These are phyloP conservation scores for Bipolaris oryzae DNA, from an alignment of 2,329 filamentous ascomycete species.

Conservation along the genomic window DNA sequence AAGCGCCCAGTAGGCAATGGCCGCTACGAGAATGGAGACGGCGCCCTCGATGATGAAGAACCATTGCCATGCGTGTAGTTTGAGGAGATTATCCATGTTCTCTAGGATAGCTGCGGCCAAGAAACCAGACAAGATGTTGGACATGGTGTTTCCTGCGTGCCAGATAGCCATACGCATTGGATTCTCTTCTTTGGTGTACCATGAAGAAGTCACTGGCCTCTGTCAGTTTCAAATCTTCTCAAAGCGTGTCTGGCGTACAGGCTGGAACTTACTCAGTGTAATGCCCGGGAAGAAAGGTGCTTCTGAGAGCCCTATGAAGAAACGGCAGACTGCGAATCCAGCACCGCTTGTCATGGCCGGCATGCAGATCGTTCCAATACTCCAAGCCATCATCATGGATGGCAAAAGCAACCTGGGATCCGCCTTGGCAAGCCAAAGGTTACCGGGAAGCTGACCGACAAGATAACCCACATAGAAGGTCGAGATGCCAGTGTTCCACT, in stretches of 20 bases:
- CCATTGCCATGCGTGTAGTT: conserved; percentile 51
- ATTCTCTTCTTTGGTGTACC: conserved; percentile 56
- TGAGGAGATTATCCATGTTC: conserved; percentile 51
- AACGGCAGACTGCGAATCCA: conserved; percentile 47
- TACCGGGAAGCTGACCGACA: conserved; percentile 55
- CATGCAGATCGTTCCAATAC: conserved; percentile 55
- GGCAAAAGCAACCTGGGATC: conserved; percentile 48
- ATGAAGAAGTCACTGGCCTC: conserved; percentile 45
- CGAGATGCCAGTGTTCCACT: conserved; percentile 53
- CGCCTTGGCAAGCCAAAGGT: conserved; percentile 53
- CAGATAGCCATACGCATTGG: conserved; percentile 55
- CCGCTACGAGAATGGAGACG: conserved; percentile 52
- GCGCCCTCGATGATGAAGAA: conserved; percentile 62
- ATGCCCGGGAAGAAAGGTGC: conserved; percentile 49
- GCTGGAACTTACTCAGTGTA: conserved; percentile 42
- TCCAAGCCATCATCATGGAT: conserved; percentile 52
- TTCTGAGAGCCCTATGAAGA: conserved; percentile 48
- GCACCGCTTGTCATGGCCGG: conserved; percentile 45
- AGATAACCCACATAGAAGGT: conserved; percentile 56
- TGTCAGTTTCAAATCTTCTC: not conserved
- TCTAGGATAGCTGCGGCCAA: conserved; percentile 54
- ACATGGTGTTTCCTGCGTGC: conserved; percentile 55
- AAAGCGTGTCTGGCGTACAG: not conserved
- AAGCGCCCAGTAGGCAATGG: conserved; percentile 39
- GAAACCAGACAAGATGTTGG: conserved; percentile 55